phyloP scores from a whole-genome alignment of 306 rosid genomes.

The Dalbergia cultrata region DNA sequence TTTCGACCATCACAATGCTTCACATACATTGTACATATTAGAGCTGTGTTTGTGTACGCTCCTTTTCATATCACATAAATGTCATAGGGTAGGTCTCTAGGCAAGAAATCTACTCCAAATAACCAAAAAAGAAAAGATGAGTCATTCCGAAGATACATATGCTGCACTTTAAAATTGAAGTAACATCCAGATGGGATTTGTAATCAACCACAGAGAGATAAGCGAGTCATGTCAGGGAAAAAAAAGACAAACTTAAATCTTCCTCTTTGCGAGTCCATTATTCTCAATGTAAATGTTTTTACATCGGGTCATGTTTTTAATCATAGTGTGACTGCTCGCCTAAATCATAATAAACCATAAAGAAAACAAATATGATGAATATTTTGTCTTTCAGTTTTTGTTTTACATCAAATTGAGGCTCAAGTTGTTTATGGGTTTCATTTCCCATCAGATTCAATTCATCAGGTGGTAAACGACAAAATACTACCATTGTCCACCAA shows the following conservation, averaged over 20 bases:
- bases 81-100: neutral
- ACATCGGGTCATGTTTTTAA: constrained; percentile 9
- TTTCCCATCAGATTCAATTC: constrained; percentile 12
- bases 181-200: neutral
- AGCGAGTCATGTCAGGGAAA: neutral
- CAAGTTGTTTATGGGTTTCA: constrained; percentile 22
- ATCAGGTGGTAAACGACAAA: constrained; percentile 18
- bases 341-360: neutral
- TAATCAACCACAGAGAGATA: constrained; percentile 8
- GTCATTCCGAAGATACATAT: neutral
- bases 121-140: neutral
- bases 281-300: constrained; percentile 17
- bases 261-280: constrained; percentile 2
- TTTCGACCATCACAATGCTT: neutral
- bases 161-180: constrained; percentile 2
- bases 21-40: too few relatives aligned
- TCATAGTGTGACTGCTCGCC: constrained; percentile 19
- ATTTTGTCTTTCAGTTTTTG: neutral
- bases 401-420: constrained; percentile 12
- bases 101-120: neutral
- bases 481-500: neutral
- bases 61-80: neutral
- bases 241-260: constrained; percentile 13
- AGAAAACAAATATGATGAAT: neutral
- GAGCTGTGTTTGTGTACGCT: neutral